Base-by-base conservation (phyloP, 768 basidiomycete genomes). In the Lactifluus rugatus region DNA sequence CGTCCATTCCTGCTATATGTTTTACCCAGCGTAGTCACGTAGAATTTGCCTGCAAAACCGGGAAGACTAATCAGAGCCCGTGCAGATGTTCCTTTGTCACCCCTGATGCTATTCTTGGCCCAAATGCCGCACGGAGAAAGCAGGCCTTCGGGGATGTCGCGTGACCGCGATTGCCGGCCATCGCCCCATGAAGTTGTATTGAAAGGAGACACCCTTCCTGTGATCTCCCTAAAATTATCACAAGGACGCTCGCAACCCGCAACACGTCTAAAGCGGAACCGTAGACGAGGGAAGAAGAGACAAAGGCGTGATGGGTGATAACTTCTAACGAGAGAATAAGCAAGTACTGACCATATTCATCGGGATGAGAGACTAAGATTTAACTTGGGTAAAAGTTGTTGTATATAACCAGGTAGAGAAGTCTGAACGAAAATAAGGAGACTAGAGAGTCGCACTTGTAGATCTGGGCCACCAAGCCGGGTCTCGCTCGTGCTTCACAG, bases 171-270 rank as follows among this genome's bases (percentile, higher is more conserved):
- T 19, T 9, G 21, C 9, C 46, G 39, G 13, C 57, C 60, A 28
- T 61, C 57, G 3, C 60, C 60, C 17, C 60, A 61, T 19, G 57
- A 61, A 25, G 57, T 53, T 6, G 28, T 25, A 42, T 11, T 5
- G 32, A 61, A 53, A 48, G 50, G 44, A 44, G 51, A 36, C 16
- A 16, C n/a, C 19, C 19, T 60, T 28, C 49, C 54, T 4, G 36
- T 52, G 16, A 14, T 56, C 7, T 19, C 48, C 28, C 25, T 62
- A 13, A 11, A 41, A 16, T 17, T 36, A 2, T 49, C 16, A 3
- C 54, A 26, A 32, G 44, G 19, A n/a, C 6, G 19, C 26, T 17
- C 42, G 10, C 47, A 58, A 17, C 21, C 21, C 3, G 3, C 25
- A 2, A 21, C 21, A 10, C 45, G n/a, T 19, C 32, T 31, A 56